These are phyloP conservation scores for Saksenaea oblongispora DNA, from an alignment of 371 early-diverging fungal species.

Conservation along the genomic window DNA sequence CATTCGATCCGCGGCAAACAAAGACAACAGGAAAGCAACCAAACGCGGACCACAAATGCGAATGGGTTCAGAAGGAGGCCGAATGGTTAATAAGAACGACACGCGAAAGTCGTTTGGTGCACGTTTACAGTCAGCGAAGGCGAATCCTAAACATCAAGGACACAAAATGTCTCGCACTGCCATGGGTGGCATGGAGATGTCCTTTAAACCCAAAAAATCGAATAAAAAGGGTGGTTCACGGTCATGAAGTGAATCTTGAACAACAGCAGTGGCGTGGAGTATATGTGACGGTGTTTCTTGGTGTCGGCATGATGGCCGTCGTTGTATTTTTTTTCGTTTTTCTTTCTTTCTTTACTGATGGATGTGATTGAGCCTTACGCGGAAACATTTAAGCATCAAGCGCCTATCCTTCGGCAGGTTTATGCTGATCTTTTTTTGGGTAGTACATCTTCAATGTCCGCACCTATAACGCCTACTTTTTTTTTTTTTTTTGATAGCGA, in stretches of 20 bases:
- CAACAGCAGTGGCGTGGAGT: not conserved
- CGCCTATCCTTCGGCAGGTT: constrained; percentile 1
- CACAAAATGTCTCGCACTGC: constrained; percentile 60
- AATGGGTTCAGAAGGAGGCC: constrained; percentile 50
- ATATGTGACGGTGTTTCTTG: not conserved
- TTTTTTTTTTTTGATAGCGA: constrained; percentile 14
- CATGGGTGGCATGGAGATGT: constrained; percentile 69
- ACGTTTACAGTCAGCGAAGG: constrained; percentile 35
- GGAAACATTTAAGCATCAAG: not conserved
- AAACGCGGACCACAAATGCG: constrained; percentile 54
- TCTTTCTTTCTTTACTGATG: not conserved
- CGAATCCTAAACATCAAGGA: constrained; percentile 28
- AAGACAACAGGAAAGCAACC: constrained; percentile 34
- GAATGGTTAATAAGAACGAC: constrained; percentile 31
- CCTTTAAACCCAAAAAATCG: constrained; percentile 46
- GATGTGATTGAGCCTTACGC: not conserved
- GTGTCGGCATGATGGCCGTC: not conserved
- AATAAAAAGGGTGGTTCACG: constrained; percentile 4
- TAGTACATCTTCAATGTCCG: constrained; percentile 10
- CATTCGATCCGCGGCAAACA: constrained; percentile 22
- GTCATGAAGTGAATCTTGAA: not conserved
- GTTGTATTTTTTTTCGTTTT: not conserved
- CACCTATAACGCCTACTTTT: not conserved
- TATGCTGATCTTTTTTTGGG: constrained; percentile 10
- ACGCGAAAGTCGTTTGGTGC: constrained; percentile 43